Conservation (phyloP, 345 rosid genomes). For the Luvunga scandens region DNA sequence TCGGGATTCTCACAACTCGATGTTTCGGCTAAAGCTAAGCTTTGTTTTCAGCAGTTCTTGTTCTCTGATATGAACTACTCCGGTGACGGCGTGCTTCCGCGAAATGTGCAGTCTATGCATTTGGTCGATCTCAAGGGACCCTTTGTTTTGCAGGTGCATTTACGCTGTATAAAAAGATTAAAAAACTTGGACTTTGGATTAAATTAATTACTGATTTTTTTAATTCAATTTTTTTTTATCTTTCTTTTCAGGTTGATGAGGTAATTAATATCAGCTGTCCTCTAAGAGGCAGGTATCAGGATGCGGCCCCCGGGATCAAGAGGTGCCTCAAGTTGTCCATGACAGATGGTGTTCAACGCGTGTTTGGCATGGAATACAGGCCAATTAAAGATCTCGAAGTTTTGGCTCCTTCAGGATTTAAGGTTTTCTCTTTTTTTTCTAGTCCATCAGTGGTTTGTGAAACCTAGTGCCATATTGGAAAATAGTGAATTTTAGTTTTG, state of each 20-base stretch:
- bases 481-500: not conserved
- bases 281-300: conserved; percentile 71
- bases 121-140: conserved; percentile 81
- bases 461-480: not conserved
- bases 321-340: conserved; percentile 87
- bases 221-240: not conserved
- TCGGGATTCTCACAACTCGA: conserved; percentile 40
- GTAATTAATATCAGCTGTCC: conserved; percentile 76
- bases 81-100: conserved; percentile 81
- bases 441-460: conserved; percentile 4
- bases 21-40: conserved; percentile 58
- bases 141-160: conserved; percentile 72
- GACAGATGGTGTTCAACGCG: conserved; percentile 92
- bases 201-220: not conserved
- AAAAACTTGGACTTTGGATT: not conserved
- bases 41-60: conserved; percentile 70
- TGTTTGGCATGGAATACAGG: conserved; percentile 90
- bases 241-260: conserved; percentile 81
- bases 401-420: conserved; percentile 74
- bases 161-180: not conserved
- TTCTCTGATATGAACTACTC: conserved; percentile 76
- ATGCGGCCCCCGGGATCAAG: conserved; percentile 65
- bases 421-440: conserved; percentile 45
- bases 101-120: conserved; percentile 59
- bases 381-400: conserved; percentile 82